Base-by-base conservation (phyloP, 2,329 filamentous ascomycete genomes). In the Sphaceloma murrayae region DNA sequence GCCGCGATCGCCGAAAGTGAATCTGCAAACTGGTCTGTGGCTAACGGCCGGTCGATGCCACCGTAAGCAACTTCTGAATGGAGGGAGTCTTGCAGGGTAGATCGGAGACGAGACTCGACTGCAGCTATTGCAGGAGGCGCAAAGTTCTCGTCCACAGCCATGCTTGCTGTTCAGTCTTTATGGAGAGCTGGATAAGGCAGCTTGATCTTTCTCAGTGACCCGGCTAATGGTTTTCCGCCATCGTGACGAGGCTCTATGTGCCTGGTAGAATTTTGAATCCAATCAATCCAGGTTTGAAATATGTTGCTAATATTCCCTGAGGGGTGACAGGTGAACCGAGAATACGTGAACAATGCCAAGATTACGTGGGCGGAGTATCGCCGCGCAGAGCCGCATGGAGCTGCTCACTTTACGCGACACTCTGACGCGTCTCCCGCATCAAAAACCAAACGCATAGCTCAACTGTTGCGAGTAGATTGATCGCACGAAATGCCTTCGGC, bases 41-140 rank as follows among this genome's bases (percentile, higher is more conserved):
- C 61, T 3, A 72, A 54, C 10, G 65, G 62, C 33, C 67, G 67
- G 40, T 69, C 64, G 14, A 70, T 63, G 1, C 63, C 57, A 11
- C 57, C 57, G 38, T n/a, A n/a, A n/a, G 58, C 59, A 9, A 54
- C 54, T 51, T 70, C 70, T 48, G 66, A 49, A 7, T 48, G 48
- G 38, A 58, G 54, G 18, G 68, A 68, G 18, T 58, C 61, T 26
- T 57, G 56, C 22, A 72, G 56, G n/a, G 71, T 53, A 22, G 54
- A 51, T 30, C 59, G 54, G 13, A 72, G 54, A 47, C 60, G 60
- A n/a, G 45, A 46, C 17, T 54, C 52, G n/a, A 61, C 53, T 16
- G 53, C 47, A 27, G 49, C 54, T 8, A 58, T 53, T 19, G 58
- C 50, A 21, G 56, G 50, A 14, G 51, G 48, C 18, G 53, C 54